A percentile compares a stretch with the other conserved stretches of the same genome.
These are phyloP conservation scores for Kernera saxatilis DNA, from an alignment of 345 rosid species.

Conservation along the genomic window DNA sequence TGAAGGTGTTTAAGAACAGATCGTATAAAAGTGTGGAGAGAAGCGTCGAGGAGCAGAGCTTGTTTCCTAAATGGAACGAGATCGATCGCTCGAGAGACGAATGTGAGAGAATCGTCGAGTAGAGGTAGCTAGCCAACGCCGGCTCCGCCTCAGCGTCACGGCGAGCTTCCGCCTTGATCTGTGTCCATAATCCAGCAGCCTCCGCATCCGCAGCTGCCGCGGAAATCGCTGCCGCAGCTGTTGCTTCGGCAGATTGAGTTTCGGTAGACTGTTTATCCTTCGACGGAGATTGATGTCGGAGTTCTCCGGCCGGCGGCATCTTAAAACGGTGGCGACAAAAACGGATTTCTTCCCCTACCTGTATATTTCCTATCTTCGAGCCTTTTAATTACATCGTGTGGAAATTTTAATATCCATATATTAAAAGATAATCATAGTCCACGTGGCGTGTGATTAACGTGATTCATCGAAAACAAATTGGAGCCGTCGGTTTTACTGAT, in stretches of 20 bases:
- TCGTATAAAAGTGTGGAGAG: constrained; percentile 92
- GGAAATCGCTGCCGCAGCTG: neutral
- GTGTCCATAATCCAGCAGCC: constrained; percentile 72
- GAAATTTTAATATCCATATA: neutral
- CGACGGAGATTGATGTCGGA: constrained; percentile 31
- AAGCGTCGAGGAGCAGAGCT: constrained; percentile 94
- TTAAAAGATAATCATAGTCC: constrained; percentile 9
- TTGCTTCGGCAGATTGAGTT: constrained; percentile 12
- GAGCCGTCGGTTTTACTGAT: neutral
- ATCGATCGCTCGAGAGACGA: constrained; percentile 83
- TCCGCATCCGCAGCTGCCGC: constrained; percentile 40
- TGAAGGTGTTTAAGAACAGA: constrained; percentile 76
- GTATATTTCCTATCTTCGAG: neutral
- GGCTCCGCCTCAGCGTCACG: constrained; percentile 95
- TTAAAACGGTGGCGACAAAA: constrained; percentile 7
- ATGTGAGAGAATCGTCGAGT: constrained; percentile 92
- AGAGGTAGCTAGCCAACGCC: constrained; percentile 89
- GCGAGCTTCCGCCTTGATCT: constrained; percentile 85
- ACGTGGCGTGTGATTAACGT: constrained; percentile 13
- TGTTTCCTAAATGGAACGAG: constrained; percentile 88
- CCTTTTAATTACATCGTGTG: neutral
- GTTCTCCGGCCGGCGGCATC: constrained; percentile 66
- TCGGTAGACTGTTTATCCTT: neutral
- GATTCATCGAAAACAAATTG: neutral
- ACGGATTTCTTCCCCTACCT: neutral